These are phyloP conservation scores for Beauveria sp. DNA, from an alignment of 2,329 filamentous ascomycete genomes.

Conservation along the genomic window DNA sequence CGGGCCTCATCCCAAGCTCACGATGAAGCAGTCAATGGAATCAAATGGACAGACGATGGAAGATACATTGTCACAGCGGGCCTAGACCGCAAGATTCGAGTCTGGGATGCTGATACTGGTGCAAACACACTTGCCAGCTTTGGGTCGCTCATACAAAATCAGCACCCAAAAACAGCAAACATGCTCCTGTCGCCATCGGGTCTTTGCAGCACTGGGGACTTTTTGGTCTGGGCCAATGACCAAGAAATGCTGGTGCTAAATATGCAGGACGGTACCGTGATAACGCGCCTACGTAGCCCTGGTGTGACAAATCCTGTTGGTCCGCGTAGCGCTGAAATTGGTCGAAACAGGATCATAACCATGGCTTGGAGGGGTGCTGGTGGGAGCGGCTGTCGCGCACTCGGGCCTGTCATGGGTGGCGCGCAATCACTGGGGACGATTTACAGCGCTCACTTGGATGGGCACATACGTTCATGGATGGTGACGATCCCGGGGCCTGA, in stretches of 20 bases:
- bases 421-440: conserved; percentile 47
- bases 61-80: conserved; percentile 70
- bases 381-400: conserved; percentile 50
- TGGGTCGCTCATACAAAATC: conserved; percentile 73
- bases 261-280: conserved; percentile 65
- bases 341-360: conserved; percentile 62
- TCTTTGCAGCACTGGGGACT: conserved; percentile 49
- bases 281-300: conserved; percentile 63
- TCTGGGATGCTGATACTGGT: conserved; percentile 76
- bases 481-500: conserved; percentile 48
- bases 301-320: conserved; percentile 41
- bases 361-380: conserved; percentile 61
- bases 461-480: conserved; percentile 73
- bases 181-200: conserved; percentile 58
- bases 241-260: conserved; percentile 74
- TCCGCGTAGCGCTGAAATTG: conserved; percentile 40
- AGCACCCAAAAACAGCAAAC: conserved; percentile 50
- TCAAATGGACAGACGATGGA: conserved; percentile 79
- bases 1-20: conserved; percentile 60
- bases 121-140: conserved; percentile 87
- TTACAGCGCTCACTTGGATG: conserved; percentile 78
- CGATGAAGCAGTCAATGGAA: conserved; percentile 71
- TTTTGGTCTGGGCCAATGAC: conserved; percentile 76
- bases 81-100: conserved; percentile 74
- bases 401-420: conserved; percentile 54